A percentile compares a stretch with the other conserved stretches of the same genome.
phyloP scores from a whole-genome alignment of 352 stramenopile species.

The Pythium diclinum region DNA sequence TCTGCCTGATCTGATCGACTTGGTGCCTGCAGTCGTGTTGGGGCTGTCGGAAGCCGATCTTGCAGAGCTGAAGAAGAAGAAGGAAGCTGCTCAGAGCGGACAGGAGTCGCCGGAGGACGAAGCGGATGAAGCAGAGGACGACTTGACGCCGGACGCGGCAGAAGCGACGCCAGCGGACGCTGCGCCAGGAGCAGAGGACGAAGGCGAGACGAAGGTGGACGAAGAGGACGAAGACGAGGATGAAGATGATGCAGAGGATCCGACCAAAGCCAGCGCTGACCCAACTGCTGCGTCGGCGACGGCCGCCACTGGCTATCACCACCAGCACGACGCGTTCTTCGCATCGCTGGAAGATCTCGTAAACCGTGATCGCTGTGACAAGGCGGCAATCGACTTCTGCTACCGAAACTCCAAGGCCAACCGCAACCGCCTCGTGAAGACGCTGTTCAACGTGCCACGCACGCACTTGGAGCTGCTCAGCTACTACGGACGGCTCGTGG shows the following conservation, averaged over 20 bases:
- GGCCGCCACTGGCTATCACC: constrained; percentile 73
- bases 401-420: constrained; percentile 94
- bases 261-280: constrained; percentile 21
- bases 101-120: constrained; percentile 37
- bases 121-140: constrained; percentile 23
- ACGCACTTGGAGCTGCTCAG: constrained; percentile 93
- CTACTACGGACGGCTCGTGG: constrained; percentile 94
- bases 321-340: constrained; percentile 92
- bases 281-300: background rate
- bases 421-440: constrained; percentile 88
- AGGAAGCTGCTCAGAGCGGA: constrained; percentile 41
- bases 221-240: constrained; percentile 35
- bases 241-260: constrained; percentile 30
- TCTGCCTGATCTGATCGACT: constrained; percentile 93
- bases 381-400: constrained; percentile 95
- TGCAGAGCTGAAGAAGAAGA: constrained; percentile 83
- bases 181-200: constrained; percentile 33
- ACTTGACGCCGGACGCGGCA: background rate
- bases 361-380: constrained; percentile 94
- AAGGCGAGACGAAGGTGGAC: constrained; percentile 37
- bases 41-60: constrained; percentile 88
- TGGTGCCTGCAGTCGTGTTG: constrained; percentile 93
- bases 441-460: constrained; percentile 92
- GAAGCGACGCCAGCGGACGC: constrained; percentile 16
- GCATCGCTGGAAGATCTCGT: constrained; percentile 92